These are phyloP conservation scores for Gilbertella persicaria DNA, from an alignment of 371 early-diverging fungal genomes.

Conservation along the genomic window DNA sequence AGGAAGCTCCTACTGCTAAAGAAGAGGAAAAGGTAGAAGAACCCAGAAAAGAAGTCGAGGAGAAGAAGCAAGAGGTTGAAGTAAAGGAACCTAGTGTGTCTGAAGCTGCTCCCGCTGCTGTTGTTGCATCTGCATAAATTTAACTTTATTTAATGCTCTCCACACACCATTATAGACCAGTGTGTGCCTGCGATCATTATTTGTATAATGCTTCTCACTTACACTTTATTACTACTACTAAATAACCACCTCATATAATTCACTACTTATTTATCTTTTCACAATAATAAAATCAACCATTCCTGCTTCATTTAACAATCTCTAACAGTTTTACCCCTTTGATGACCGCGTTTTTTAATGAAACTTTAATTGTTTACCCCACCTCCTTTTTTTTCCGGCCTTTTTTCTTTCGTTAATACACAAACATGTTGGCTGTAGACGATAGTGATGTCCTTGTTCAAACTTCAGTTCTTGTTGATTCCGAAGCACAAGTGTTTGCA, in stretches of 20 bases:
- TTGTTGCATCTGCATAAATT: constrained; percentile 36
- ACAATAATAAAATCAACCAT: constrained; percentile 1
- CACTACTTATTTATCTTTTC: not conserved
- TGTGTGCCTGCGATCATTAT: not conserved
- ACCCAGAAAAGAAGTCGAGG: not conserved
- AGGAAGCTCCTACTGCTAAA: constrained; percentile 6
- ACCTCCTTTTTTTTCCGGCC: not conserved
- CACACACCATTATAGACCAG: not conserved
- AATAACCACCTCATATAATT: not conserved
- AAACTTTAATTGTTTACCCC: not conserved
- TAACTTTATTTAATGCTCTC: not conserved
- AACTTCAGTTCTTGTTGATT: not conserved
- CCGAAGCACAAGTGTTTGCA: constrained; percentile 11
- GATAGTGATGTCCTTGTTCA: not conserved
- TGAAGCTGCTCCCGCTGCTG: constrained; percentile 15
- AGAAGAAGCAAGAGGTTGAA: not conserved
- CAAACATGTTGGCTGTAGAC: constrained; percentile 6
- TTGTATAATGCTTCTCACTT: not conserved
- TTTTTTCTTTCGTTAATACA: not conserved
- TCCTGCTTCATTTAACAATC: not conserved
- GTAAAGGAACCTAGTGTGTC: not conserved
- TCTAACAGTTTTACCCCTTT: constrained; percentile 24
- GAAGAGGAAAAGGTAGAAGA: constrained; percentile 6
- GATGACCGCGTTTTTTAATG: not conserved
- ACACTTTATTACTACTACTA: not conserved